Evolutionary conservation across 1,139 yeast species (phyloP), one percentile per base, ranked within the genome.

Genomic region (Eremothecium sinecaudum): DNA sequence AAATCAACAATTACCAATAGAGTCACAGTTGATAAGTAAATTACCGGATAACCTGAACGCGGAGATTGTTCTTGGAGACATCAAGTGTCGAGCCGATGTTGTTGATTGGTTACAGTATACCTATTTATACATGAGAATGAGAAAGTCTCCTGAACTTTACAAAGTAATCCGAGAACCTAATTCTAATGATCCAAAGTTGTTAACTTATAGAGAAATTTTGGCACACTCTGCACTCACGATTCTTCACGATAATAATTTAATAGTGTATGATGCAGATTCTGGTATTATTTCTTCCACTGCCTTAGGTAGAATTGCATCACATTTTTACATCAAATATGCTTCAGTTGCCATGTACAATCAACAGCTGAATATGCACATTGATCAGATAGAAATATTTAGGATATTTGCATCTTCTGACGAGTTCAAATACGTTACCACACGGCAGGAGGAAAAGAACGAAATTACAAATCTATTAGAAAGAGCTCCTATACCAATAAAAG

Each of bases 1-100:
- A 45, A 87, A 84, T 54, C 93, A 87, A 44, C 94, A 87, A 51
- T 62, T 87, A 24, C 95, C 97, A 0, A 87, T 90, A 34, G 97
- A 90, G 56, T 83, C 95, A 2, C 94, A 84, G 51, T 59, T 90
- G 40, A 71, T 83, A 64, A 60, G 77, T 16, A 74, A 69, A 43
- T 53, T 90, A 17, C 76, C 79, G 0, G 96, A 86, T 54, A 71
- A 63, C 41, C 48, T 90, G 31, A 90, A 90, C 59, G 97, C 97
- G 0, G 98, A 90, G 55, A 65, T 90, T 31, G 93, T 77, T 2
- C 56, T 74, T 6, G 95, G 95, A 0, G 66, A 78, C 1, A 69
- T 90, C 2, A 62, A 63, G 21, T 59, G 68, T 1, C 56, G 80
- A 29, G 66, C 69, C 1, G 93, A 82, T 31, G 94, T 83, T 7